Percentiles rank a stretch among this genome's conserved stretches.
These are phyloP conservation scores for Penstemon davidsonii DNA, from an alignment of 257 asterid species.

Conservation along the genomic window DNA sequence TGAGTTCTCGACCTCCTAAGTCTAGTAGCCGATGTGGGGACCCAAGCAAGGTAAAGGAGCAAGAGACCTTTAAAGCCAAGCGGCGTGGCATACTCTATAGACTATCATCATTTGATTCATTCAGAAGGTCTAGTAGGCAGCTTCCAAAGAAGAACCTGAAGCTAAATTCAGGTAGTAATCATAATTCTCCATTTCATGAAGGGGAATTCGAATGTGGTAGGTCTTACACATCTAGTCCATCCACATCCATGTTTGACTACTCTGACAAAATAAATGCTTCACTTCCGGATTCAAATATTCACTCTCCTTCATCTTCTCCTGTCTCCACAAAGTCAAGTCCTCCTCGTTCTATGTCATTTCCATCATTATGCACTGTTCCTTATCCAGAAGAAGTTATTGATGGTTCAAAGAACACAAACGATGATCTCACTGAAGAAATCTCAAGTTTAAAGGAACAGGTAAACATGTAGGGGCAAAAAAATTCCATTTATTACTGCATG, in stretches of 20 bases:
- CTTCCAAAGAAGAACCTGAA: conserved; percentile 37
- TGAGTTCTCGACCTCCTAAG: conserved; percentile 48
- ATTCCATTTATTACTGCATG: conserved; percentile 5
- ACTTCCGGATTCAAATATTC: conserved; percentile 38
- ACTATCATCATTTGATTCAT: conserved; percentile 57
- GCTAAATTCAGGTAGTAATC: conserved; percentile 30
- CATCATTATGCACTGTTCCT: conserved; percentile 35
- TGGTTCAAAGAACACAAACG: conserved; percentile 42
- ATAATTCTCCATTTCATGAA: conserved; percentile 30
- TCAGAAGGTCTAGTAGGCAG: conserved; percentile 36
- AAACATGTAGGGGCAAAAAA: conserved; percentile 10
- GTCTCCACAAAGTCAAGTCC: conserved; percentile 37
- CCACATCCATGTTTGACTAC: conserved; percentile 39
- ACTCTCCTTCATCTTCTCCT: conserved; percentile 44
- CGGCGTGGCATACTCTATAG: conserved; percentile 49
- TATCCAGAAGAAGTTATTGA: conserved; percentile 38
- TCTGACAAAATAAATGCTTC: conserved; percentile 42
- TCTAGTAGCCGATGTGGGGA: conserved; percentile 31
- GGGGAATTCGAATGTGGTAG: conserved; percentile 33
- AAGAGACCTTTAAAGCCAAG: conserved; percentile 83
- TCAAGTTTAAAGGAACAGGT: conserved; percentile 63
- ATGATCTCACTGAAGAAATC: conserved; percentile 47
- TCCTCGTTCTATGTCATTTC: conserved; percentile 32
- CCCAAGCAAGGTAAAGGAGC: conserved; percentile 64
- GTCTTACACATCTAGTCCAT: conserved; percentile 39